Base-by-base conservation (phyloP, 305 asterid species). In the Fraxinus velutina region DNA sequence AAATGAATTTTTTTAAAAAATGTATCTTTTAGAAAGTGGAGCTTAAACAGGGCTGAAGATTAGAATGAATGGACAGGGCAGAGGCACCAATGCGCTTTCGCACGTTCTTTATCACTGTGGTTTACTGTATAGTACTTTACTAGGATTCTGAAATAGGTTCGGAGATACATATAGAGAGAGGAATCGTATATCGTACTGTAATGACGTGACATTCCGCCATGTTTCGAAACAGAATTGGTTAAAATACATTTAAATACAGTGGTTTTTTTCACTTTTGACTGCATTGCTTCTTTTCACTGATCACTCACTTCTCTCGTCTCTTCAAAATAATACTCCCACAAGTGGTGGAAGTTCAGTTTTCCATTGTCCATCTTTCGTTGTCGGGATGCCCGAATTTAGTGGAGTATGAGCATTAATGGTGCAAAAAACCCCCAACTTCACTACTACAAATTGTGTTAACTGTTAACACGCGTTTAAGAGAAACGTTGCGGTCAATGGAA, bases 191-290 rank as follows among this genome's bases (percentile, higher is more conserved):
- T 13, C 4, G 17, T 13, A 4, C 75, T 30, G 77, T 17, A 8
- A 4, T 75, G 86, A 85, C 68, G 79, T 47, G 90, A 87, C 93
- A 68, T 47, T 36, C 72, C 10, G 74, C 72, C 83, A 86, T 86
- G 79, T 86, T 86, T 88, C 88, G 86, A 5, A 0, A 19, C 33
- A 8, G 71, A 32, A 84, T 88, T 86, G 86, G 90, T 64, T 15
- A 62, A 42, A 71, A 72, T 27, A 22, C 36, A 29, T 4, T 29
- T 29, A 4, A 8, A 5, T 13, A 12, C 75, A 12, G 75, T 12
- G 75, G 3, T 29, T 32, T 13, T 13, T 9, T 13, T 47, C 1
- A 22, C 50, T 77, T 77, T 70, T 70, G 34, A 77, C 44, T 77
- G 81, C 73, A 50, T 29, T 64, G n/a, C 34, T 24, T 24, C 27